These are phyloP conservation scores for Malassezia globosa DNA, from an alignment of 1,284 basidiomycete species.

Conservation along the genomic window DNA sequence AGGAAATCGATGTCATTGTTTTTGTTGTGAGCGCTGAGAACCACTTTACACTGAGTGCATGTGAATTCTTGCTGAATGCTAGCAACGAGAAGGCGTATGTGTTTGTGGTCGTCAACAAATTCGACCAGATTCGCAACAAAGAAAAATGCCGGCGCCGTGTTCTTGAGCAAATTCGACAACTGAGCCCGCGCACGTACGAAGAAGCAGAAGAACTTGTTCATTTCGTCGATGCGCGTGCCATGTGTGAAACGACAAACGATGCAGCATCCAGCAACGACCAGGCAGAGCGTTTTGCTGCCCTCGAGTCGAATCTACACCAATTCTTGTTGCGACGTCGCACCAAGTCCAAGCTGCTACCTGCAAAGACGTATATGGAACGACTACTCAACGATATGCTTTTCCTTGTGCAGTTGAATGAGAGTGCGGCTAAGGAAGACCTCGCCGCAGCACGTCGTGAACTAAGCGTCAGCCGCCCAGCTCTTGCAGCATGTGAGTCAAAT, in stretches of 20 bases:
- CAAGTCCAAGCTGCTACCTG: constrained; percentile 89
- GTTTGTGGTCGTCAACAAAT: constrained; percentile 98
- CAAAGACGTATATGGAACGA: constrained; percentile 81
- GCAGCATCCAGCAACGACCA: constrained; percentile 46
- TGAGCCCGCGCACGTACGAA: constrained; percentile 81
- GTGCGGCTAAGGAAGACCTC: constrained; percentile 71
- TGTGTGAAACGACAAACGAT: constrained; percentile 27
- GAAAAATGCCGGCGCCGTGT: constrained; percentile 79
- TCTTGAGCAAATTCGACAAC: constrained; percentile 83
- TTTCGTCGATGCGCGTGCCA: constrained; percentile 75
- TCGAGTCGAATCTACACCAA: constrained; percentile 82
- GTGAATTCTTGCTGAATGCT: constrained; percentile 85
- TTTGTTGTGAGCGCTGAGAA: constrained; percentile 98
- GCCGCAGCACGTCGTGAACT: constrained; percentile 64
- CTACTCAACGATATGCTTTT: constrained; percentile 78
- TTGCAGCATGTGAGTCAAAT: constrained; percentile 72
- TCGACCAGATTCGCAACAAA: constrained; percentile 88
- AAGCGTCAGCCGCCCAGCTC: constrained; percentile 62
- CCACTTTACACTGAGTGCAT: constrained; percentile 91
- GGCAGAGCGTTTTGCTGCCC: constrained; percentile 60
- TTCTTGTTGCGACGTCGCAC: constrained; percentile 91
- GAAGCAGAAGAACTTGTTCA: constrained; percentile 89
- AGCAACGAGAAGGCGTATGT: constrained; percentile 95
- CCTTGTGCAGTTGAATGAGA: constrained; percentile 72
- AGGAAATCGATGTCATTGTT: constrained; percentile 96